Evolutionary conservation across 129 eudicot genomes (phyloP).

Genomic region (Centrapalus pauciflorus): DNA sequence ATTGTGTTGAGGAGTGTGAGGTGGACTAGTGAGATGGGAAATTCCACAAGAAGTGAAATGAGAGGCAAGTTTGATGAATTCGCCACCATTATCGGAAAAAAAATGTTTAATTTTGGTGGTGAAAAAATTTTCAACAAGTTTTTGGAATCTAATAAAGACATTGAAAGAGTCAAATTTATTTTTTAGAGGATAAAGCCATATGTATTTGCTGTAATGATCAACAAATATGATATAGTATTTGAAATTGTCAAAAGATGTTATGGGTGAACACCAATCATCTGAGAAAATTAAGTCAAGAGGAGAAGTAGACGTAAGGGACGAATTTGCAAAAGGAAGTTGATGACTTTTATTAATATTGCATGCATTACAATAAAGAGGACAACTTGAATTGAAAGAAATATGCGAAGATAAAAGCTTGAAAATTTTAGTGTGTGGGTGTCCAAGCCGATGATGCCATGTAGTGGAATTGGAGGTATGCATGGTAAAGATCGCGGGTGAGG

Average conservation of each 20-base stretch:
- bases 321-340: not conserved
- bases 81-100: not conserved
- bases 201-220: not conserved
- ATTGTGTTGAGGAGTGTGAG: not conserved
- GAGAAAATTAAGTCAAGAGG: not conserved
- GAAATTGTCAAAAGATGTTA: not conserved
- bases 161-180: not conserved
- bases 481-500: not conserved
- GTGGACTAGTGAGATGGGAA: not conserved
- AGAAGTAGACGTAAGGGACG: not conserved
- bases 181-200: not conserved
- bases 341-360: conserved; percentile 5
- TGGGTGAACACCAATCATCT: not conserved
- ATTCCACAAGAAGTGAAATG: not conserved
- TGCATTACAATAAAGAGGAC: not conserved
- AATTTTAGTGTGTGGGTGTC: not conserved
- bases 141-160: not conserved
- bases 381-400: not conserved
- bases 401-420: not conserved
- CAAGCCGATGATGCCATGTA: not conserved
- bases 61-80: not conserved
- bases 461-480: not conserved
- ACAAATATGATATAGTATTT: not conserved
- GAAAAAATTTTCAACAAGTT: not conserved
- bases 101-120: not conserved